Evolutionary conservation across 2,329 filamentous ascomycete species (phyloP).

Genomic region (Phyllachora maydis): DNA sequence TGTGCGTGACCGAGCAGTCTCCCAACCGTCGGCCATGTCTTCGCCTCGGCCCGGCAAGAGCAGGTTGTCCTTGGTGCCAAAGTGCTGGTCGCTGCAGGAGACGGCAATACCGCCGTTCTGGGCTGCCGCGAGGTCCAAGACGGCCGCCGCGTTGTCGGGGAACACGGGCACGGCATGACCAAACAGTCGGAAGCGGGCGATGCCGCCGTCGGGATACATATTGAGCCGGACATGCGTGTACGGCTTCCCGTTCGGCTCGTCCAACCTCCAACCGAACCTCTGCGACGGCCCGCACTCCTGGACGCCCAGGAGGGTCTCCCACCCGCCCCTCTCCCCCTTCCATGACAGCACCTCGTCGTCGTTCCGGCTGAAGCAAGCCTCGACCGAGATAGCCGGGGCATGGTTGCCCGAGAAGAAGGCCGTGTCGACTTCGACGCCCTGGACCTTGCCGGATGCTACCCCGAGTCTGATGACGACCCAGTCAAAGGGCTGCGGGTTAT

Average conservation of each 20-base stretch:
- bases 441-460: slow-evolving; percentile 49
- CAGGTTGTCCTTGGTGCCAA: slow-evolving; percentile 62
- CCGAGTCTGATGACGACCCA: slow-evolving; percentile 46
- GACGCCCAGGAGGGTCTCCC: slow-evolving; percentile 50
- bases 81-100: slow-evolving; percentile 66
- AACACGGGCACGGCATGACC: slow-evolving; percentile 61
- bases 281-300: slow-evolving; percentile 56
- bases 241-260: slow-evolving; percentile 34
- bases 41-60: slow-evolving; percentile 59
- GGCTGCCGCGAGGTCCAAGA: slow-evolving; percentile 59
- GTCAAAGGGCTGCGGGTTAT: slow-evolving; percentile 43
- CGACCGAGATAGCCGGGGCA: slow-evolving; percentile 57
- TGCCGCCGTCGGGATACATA: slow-evolving; percentile 75
- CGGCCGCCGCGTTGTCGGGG: slow-evolving; percentile 38
- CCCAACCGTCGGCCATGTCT: slow-evolving; percentile 82
- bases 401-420: slow-evolving; percentile 70
- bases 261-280: slow-evolving; percentile 53
- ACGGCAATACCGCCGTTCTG: slow-evolving; percentile 62
- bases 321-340: slow-evolving; percentile 36
- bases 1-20: slow-evolving; percentile 54
- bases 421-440: slow-evolving; percentile 62
- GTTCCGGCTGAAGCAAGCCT: slow-evolving; percentile 47
- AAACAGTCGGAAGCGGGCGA: slow-evolving; percentile 60
- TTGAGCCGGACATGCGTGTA: slow-evolving; percentile 66
- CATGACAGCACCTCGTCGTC: slow-evolving; percentile 44